A percentile compares a stretch with the other conserved stretches of the same genome.
phyloP scores from a whole-genome alignment of 2,329 filamentous ascomycete species.

The Fusarium nematophilum region DNA sequence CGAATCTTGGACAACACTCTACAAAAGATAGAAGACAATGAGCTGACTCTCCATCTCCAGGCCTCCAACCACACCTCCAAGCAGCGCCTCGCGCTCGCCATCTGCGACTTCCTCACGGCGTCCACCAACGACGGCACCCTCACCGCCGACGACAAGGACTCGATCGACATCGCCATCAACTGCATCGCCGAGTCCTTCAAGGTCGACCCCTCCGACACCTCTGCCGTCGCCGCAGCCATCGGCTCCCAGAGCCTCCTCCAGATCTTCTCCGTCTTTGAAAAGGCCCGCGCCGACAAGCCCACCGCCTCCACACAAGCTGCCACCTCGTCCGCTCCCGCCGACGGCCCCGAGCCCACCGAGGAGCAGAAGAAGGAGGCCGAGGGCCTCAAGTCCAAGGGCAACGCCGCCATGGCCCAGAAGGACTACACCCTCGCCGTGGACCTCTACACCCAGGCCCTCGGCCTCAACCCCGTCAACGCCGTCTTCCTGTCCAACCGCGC shows the following conservation, averaged over 20 bases:
- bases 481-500: conserved; percentile 99
- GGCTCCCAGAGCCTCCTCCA: conserved; percentile 88
- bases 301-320: conserved; percentile 34
- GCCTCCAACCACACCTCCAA: conserved; percentile 60
- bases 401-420: conserved; percentile 94
- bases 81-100: conserved; percentile 94
- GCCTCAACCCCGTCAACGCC: conserved; percentile 84
- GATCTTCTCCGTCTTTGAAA: conserved; percentile 97
- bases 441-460: conserved; percentile 87
- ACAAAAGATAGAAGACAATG: not conserved
- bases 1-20: too few species aligned
- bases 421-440: conserved; percentile 87
- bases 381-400: conserved; percentile 87
- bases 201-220: conserved; percentile 83
- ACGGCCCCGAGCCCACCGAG: conserved; percentile 53
- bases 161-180: conserved; percentile 91
- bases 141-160: conserved; percentile 87
- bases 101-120: conserved; percentile 92
- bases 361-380: conserved; percentile 85
- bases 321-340: conserved; percentile 46
- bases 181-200: conserved; percentile 97
- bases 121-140: conserved; percentile 91
- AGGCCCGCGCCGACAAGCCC: conserved; percentile 68
- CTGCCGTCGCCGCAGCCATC: conserved; percentile 79
- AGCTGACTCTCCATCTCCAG: conserved; percentile 8